Percentiles rank a stretch among this genome's conserved stretches.
phyloP scores from a whole-genome alignment of 352 stramenopile species.

The Phytophthora cactorum region DNA sequence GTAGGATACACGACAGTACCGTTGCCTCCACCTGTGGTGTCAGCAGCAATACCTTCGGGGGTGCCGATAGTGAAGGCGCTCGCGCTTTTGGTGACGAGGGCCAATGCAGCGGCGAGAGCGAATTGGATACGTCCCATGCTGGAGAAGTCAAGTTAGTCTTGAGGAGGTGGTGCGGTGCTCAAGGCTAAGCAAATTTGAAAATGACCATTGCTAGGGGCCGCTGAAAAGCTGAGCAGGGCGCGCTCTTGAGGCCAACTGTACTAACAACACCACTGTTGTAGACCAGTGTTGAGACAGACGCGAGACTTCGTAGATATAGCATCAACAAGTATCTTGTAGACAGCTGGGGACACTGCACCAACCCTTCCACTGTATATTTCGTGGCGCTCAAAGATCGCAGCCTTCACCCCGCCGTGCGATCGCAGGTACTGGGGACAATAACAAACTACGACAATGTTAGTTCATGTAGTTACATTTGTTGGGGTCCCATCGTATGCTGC shows the following conservation, averaged over 20 bases:
- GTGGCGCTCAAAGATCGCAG: not conserved
- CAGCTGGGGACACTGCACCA: not conserved
- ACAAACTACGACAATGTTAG: not conserved
- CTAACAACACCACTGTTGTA: too few relatives aligned
- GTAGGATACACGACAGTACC: constrained; percentile 34
- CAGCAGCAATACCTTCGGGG: constrained; percentile 28
- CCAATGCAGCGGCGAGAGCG: constrained; percentile 4
- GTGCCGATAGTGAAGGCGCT: constrained; percentile 23
- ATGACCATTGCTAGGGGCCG: not conserved
- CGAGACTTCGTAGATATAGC: too few relatives aligned
- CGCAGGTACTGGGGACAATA: not conserved
- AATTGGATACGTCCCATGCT: not conserved
- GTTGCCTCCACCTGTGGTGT: constrained; percentile 35
- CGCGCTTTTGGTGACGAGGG: constrained; percentile 5
- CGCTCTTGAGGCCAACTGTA: not conserved
- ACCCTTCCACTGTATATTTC: not conserved
- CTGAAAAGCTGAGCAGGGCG: not conserved
- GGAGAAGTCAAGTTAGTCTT: not conserved
- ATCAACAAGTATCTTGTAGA: too few relatives aligned
- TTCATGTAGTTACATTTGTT: too few relatives aligned
- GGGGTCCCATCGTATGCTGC: not conserved
- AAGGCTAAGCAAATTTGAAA: not conserved
- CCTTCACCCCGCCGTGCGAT: not conserved
- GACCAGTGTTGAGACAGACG: not conserved
- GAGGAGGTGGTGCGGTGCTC: not conserved